Evolutionary conservation across 768 basidiomycete genomes (phyloP).

Genomic region (Pulveroboletus sp.): DNA sequence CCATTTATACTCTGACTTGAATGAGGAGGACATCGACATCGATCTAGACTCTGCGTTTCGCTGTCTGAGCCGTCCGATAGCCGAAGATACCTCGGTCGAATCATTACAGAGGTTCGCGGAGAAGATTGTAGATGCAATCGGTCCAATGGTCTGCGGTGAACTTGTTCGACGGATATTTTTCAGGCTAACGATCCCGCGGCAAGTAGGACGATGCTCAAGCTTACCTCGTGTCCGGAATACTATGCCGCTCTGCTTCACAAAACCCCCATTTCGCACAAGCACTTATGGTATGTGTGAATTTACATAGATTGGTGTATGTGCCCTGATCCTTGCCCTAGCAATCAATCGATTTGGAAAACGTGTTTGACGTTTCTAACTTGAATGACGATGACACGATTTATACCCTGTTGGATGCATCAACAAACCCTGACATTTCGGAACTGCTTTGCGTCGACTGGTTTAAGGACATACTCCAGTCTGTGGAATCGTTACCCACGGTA

Average conservation of each 20-base stretch:
- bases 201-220: slow-evolving; percentile 51
- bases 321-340: slow-evolving; percentile 38
- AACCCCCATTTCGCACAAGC: slow-evolving; percentile 40
- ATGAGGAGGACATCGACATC: slow-evolving; percentile 44
- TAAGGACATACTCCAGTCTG: slow-evolving; percentile 16
- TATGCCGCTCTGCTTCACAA: slow-evolving; percentile 64
- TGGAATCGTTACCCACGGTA: slow-evolving; percentile 27
- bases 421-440: slow-evolving; percentile 61
- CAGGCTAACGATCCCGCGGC: slow-evolving; percentile 2
- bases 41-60: slow-evolving; percentile 56
- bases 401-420: slow-evolving; percentile 57
- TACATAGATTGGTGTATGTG: not conserved
- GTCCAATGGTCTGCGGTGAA: slow-evolving; percentile 46
- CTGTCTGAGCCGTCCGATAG: slow-evolving; percentile 51
- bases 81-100: slow-evolving; percentile 50
- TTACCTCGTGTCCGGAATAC: slow-evolving; percentile 55
- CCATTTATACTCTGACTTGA: slow-evolving; percentile 59
- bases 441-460: slow-evolving; percentile 39
- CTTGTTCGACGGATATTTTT: not conserved
- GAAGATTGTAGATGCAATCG: slow-evolving; percentile 50
- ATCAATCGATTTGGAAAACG: slow-evolving; percentile 46
- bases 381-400: slow-evolving; percentile 50
- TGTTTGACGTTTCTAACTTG: slow-evolving; percentile 52
- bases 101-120: slow-evolving; percentile 50
- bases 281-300: slow-evolving; percentile 39